Evolutionary conservation across 345 rosid genomes (phyloP).

Genomic region (Crucihimalaya himalaica): DNA sequence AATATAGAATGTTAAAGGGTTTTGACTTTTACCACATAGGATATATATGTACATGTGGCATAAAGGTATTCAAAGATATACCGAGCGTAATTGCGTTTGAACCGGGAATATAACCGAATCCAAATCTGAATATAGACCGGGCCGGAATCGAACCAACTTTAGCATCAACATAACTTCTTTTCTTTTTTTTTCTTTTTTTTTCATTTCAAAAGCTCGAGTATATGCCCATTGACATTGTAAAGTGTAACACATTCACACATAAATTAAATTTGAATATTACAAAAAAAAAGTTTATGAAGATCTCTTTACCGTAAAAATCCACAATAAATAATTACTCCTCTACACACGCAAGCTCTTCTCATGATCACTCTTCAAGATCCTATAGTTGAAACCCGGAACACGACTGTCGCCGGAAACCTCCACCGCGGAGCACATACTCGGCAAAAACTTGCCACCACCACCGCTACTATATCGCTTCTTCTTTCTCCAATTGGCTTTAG

Average conservation of each 20-base stretch:
- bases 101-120: not conserved
- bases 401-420: conserved; percentile 50
- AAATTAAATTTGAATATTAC: not conserved
- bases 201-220: not conserved
- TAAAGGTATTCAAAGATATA: not conserved
- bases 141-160: not conserved
- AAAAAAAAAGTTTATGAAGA: not conserved
- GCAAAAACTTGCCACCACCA: conserved; percentile 40
- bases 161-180: not conserved
- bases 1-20: too few species aligned
- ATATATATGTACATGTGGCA: not conserved
- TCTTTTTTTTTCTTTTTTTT: not conserved
- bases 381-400: conserved; percentile 44
- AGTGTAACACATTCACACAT: conserved; percentile 5
- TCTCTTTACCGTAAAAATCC: conserved; percentile 8
- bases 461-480: conserved; percentile 43
- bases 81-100: not conserved
- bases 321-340: not conserved
- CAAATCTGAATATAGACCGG: not conserved
- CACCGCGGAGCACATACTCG: conserved; percentile 57
- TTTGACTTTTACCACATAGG: not conserved
- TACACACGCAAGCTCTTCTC: conserved; percentile 16
- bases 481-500: conserved; percentile 51
- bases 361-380: conserved; percentile 60
- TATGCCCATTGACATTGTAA: conserved; percentile 16